These are phyloP conservation scores for Globisporangium takayamanum DNA, from an alignment of 352 stramenopile species.

Conservation along the genomic window DNA sequence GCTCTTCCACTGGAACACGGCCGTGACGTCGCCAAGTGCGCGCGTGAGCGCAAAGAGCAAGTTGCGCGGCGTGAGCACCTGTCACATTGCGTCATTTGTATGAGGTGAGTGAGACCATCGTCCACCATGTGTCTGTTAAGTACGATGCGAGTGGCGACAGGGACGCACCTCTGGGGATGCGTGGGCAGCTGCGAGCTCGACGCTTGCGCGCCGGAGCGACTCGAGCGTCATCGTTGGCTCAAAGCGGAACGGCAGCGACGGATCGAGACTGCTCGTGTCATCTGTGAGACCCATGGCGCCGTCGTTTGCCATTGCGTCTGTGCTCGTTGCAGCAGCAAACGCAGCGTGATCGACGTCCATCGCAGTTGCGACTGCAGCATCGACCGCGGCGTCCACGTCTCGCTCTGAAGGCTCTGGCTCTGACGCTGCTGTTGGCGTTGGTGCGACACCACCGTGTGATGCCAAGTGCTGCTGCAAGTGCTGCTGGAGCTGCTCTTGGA, in stretches of 20 bases:
- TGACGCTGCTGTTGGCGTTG: too few relatives aligned
- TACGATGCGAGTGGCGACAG: constrained; percentile 8
- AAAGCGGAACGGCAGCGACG: constrained; percentile 5
- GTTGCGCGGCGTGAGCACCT: constrained; percentile 81
- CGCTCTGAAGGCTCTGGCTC: too few relatives aligned
- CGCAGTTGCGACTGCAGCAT: not conserved
- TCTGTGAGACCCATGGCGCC: not conserved
- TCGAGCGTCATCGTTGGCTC: constrained; percentile 39
- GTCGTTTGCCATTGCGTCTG: too few relatives aligned
- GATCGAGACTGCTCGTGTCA: not conserved
- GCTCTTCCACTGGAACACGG: constrained; percentile 92
- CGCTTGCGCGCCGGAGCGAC: constrained; percentile 35
- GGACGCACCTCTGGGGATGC: constrained; percentile 18
- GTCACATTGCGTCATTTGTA: not conserved
- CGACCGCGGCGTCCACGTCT: too few relatives aligned
- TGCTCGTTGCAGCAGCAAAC: not conserved
- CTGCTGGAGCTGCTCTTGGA: not conserved
- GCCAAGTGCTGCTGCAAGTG: too few relatives aligned
- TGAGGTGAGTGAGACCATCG: too few relatives aligned
- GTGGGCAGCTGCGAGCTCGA: not conserved
- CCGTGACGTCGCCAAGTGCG: constrained; percentile 92
- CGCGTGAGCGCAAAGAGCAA: constrained; percentile 91
- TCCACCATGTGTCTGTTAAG: not conserved
- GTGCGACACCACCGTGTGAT: too few relatives aligned
- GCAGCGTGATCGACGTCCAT: not conserved